Conservation (phyloP, 805 yeast genomes). For the Ogataea paradorogensis region DNA sequence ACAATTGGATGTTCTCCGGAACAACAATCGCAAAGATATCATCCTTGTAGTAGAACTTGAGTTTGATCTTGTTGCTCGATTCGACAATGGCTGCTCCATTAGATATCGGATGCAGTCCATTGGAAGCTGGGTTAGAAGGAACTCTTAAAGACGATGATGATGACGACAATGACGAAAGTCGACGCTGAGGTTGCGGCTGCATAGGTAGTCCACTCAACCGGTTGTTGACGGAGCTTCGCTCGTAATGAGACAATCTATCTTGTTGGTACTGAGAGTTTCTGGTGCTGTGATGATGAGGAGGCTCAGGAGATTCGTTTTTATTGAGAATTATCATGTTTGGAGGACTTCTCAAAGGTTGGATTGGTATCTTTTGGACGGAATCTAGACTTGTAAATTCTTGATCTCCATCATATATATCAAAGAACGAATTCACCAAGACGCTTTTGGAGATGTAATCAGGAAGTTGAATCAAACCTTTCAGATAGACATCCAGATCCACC, state of each 20-base stretch:
- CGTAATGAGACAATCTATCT: constrained; percentile 52
- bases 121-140: constrained; percentile 13
- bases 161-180: constrained; percentile 22
- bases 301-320: constrained; percentile 15
- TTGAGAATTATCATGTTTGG: constrained; percentile 31
- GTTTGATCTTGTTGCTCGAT: constrained; percentile 45
- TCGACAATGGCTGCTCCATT: constrained; percentile 4
- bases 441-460: constrained; percentile 76
- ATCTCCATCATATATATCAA: constrained; percentile 66
- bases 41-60: constrained; percentile 74
- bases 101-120: not conserved
- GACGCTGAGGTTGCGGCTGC: constrained; percentile 15
- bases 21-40: constrained; percentile 69
- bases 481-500: constrained; percentile 51
- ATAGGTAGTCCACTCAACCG: constrained; percentile 25
- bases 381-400: constrained; percentile 37
- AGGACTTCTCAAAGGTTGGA: constrained; percentile 30
- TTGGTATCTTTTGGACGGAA: constrained; percentile 19
- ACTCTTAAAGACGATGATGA: constrained; percentile 17
- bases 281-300: constrained; percentile 18
- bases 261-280: constrained; percentile 43
- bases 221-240: constrained; percentile 25
- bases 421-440: constrained; percentile 64
- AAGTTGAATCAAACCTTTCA: constrained; percentile 56
- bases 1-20: constrained; percentile 23